A percentile compares a stretch with the other conserved stretches of the same genome.
phyloP scores from a whole-genome alignment of 345 rosid genomes.

The Sonneratia alba region DNA sequence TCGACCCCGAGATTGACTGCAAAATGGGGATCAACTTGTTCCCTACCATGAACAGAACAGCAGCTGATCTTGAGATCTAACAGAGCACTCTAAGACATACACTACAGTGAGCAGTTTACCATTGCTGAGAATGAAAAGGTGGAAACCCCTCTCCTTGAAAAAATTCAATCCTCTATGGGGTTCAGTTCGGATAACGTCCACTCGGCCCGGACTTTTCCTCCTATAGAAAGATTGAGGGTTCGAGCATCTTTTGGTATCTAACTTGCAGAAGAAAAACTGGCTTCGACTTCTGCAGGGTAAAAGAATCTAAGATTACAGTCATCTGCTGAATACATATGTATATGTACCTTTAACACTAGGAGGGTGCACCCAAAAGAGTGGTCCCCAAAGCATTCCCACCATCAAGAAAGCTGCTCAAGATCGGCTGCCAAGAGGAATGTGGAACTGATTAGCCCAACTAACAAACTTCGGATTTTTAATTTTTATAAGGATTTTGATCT shows the following conservation, averaged over 20 bases:
- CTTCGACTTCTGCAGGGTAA: neutral
- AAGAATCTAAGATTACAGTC: neutral
- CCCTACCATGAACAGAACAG: too few species aligned
- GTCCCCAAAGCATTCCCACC: constrained; percentile 41
- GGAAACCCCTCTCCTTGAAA: constrained; percentile 23
- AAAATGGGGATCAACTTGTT: too few species aligned
- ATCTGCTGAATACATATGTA: neutral
- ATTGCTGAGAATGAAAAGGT: constrained; percentile 29
- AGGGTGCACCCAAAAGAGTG: constrained; percentile 36
- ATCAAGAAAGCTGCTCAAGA: constrained; percentile 60
- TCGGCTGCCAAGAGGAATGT: constrained; percentile 35
- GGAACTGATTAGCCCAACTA: neutral
- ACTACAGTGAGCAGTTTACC: neutral
- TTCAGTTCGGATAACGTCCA: neutral
- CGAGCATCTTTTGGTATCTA: neutral
- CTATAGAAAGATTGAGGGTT: neutral
- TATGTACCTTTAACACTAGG: constrained; percentile 9
- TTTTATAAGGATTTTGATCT: neutral
- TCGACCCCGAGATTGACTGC: too few species aligned
- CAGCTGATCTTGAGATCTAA: neutral
- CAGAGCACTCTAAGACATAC: neutral
- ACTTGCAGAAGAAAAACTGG: neutral
- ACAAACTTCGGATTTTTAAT: neutral
- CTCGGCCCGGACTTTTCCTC: neutral
- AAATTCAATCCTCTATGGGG: constrained; percentile 13